Percentiles rank a stretch among this genome's conserved stretches.
Conservation (phyloP, 768 basidiomycete species). For the Lactarius indigo region DNA sequence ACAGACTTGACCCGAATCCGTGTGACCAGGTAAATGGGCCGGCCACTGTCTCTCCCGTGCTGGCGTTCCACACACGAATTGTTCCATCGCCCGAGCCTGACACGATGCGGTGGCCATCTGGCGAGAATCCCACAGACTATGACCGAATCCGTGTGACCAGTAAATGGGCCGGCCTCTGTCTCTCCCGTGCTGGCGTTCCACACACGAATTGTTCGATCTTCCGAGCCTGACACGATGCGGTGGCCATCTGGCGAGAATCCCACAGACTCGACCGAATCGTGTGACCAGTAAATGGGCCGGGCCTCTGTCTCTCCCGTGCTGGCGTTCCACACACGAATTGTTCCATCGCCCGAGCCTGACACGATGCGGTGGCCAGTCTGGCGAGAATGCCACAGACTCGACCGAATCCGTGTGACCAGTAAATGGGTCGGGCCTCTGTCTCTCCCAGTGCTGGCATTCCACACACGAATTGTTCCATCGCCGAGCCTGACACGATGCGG, state of each 20-base stretch:
- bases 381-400: neutral
- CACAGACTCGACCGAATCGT: neutral
- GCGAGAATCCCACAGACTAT: neutral
- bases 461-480: neutral
- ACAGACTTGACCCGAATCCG: neutral
- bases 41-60: neutral
- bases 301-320: neutral
- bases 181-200: neutral
- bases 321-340: neutral
- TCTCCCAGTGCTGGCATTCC: neutral
- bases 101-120: neutral
- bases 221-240: neutral
- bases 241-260: slow-evolving; percentile 5
- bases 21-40: neutral
- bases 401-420: neutral
- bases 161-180: neutral
- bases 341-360: neutral
- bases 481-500: neutral
- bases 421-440: neutral
- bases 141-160: neutral
- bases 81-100: neutral
- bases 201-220: neutral
- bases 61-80: neutral
- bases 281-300: neutral
- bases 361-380: neutral